These are phyloP conservation scores for Tetrapyrgos nigripes DNA, from an alignment of 1,284 basidiomycete species.

Conservation along the genomic window DNA sequence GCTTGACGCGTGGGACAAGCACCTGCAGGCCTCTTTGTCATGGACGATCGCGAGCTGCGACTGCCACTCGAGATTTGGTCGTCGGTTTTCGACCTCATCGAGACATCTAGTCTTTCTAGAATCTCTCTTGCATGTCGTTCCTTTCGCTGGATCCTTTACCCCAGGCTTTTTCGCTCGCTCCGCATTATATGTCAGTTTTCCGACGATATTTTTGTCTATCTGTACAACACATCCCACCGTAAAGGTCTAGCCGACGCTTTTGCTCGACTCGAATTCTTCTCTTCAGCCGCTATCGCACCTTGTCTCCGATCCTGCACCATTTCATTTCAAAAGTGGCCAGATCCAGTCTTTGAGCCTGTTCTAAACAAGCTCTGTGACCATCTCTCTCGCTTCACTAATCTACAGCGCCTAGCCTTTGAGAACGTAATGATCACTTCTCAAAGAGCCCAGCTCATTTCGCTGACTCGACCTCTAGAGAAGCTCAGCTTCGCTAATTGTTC, in stretches of 20 bases:
- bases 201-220: conserved; percentile 7
- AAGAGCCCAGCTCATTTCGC: conserved; percentile 6
- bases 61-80: conserved; percentile 19
- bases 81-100: conserved; percentile 11
- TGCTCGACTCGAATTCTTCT: conserved; percentile 15
- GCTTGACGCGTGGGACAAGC: not conserved
- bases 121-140: conserved; percentile 14
- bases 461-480: conserved; percentile 1
- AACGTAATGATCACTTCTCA: conserved; percentile 8
- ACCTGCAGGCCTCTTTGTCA: not conserved
- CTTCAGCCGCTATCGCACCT: conserved; percentile 12
- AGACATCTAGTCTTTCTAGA: conserved; percentile 3
- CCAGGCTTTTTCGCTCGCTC: conserved; percentile 11
- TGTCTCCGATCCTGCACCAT: conserved; percentile 17
- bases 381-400: conserved; percentile 13
- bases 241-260: conserved; percentile 5
- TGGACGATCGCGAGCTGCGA: not conserved
- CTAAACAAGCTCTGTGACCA: conserved; percentile 10
- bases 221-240: conserved; percentile 11
- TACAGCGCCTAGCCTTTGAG: conserved; percentile 8
- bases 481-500: conserved; percentile 14
- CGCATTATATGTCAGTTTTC: conserved; percentile 16
- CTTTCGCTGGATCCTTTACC: conserved; percentile 14
- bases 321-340: conserved; percentile 10
- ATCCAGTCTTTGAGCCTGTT: conserved; percentile 8